A percentile compares a stretch with the other conserved stretches of the same genome.
Conservation (phyloP, 106 monocot species). For the Allium cepa region DNA sequence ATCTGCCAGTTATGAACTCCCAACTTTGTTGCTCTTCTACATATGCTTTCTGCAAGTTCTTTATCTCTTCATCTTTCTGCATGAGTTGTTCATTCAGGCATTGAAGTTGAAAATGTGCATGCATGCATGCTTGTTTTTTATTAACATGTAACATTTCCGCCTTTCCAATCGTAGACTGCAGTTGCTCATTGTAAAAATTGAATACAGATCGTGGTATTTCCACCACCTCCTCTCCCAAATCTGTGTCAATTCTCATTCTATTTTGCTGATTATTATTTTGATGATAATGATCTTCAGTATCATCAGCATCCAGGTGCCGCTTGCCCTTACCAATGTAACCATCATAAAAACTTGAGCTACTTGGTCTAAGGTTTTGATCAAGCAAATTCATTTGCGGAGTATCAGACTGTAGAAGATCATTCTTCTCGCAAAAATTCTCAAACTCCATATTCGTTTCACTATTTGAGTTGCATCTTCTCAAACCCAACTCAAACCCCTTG, state of each 20-base stretch:
- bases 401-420: conserved; percentile 25
- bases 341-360: conserved; percentile 24
- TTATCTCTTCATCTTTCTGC: conserved; percentile 63
- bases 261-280: conserved; percentile 23
- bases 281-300: not conserved
- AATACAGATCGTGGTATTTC: conserved; percentile 13
- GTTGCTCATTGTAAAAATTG: conserved; percentile 29
- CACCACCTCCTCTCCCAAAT: conserved; percentile 6
- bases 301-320: conserved; percentile 21
- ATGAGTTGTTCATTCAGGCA: conserved; percentile 36
- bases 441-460: conserved; percentile 23
- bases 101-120: conserved; percentile 56
- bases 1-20: too few relatives aligned
- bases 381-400: conserved; percentile 26
- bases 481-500: conserved; percentile 11
- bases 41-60: conserved; percentile 41
- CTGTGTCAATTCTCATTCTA: conserved; percentile 21
- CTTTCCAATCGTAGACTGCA: conserved; percentile 22
- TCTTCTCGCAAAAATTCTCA: conserved; percentile 31
- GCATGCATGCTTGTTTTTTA: conserved; percentile 44
- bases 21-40: too few relatives aligned
- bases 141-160: conserved; percentile 34
- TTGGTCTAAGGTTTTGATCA: conserved; percentile 28
- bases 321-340: conserved; percentile 15
- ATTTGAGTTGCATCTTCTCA: conserved; percentile 21